Evolutionary conservation across 2,329 filamentous ascomycete genomes (phyloP), one percentile per base, ranked within the genome.

Genomic region (Venturia carpophila): DNA sequence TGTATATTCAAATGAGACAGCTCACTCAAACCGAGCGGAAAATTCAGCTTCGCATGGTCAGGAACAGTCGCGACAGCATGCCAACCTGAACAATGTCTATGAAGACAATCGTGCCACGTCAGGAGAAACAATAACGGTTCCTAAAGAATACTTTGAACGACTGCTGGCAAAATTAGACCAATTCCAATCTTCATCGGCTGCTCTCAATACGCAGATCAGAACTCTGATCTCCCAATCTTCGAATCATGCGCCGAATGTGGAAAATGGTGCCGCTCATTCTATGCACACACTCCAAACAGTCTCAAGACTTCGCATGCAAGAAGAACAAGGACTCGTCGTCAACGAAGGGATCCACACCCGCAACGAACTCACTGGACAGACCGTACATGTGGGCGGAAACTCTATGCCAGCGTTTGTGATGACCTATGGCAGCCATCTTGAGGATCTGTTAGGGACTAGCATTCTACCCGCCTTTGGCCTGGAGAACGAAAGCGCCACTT

Each of bases 401-500:
- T 87, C 84, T 0, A 83, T 87, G 1, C 79, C 86, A 15, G 84
- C 84, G 13, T 82, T 87, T 67, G 82, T 87, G 42, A 81, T 82
- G 74, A 77, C 77, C 7, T 66, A 81, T 58, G 78, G 78, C 78
- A 62, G 72, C 74, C 30, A 67, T 21, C 30, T 52, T 11, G 77
- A 80, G 55, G 81, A 85, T 61, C 73, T 86, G 15, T 73, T 86
- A 56, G 83, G 85, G 68, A 84, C 84, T 68, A 84, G 82, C 60
- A 84, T 87, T 68, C 73, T 87, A 27, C 84, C 84, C 0, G 82
- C 87, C 64, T 79, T 87, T 65, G 84, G 84, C 2, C 76, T 87
- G 42, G 84, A 87, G 70, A 87, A 87, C 68, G 84, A 87, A 69
- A 84, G 81, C 45, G 83, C 83, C 4, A 87, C 84, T 10, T 87